A percentile compares a stretch with the other conserved stretches of the same genome.
phyloP scores from a whole-genome alignment of 2,329 filamentous ascomycete genomes.

The Drechslerella stenobrocha region DNA sequence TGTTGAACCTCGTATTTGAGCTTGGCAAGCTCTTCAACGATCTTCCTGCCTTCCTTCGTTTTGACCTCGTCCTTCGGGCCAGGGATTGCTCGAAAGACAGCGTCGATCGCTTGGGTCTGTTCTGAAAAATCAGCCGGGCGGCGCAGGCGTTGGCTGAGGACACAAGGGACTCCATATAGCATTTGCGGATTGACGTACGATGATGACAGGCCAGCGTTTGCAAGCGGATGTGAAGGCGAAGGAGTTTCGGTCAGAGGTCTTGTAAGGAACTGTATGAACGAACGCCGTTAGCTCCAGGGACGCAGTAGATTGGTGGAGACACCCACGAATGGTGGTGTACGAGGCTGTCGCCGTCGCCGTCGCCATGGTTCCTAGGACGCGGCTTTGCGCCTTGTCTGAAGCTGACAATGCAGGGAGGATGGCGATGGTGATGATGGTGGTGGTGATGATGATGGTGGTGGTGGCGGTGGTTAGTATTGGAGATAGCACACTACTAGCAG shows the following conservation, averaged over 20 bases:
- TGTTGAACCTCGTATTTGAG: conserved; percentile 97
- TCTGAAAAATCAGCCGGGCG: conserved; percentile 9
- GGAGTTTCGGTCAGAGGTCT: conserved; percentile 78
- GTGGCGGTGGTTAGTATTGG: not conserved
- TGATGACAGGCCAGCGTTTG: conserved; percentile 89
- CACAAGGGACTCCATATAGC: conserved; percentile 1
- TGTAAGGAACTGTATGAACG: conserved; percentile 67
- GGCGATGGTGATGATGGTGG: not conserved
- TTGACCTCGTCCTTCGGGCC: conserved; percentile 66
- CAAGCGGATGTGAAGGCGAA: conserved; percentile 84
- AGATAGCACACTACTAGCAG: too few relatives aligned
- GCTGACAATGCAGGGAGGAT: not conserved
- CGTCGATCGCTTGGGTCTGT: conserved; percentile 89
- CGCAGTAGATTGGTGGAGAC: not conserved
- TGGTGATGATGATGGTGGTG: conserved; percentile 10
- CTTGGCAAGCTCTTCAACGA: conserved; percentile 74
- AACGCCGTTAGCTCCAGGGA: conserved; percentile 20
- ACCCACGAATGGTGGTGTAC: not conserved
- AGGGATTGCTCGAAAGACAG: conserved; percentile 76
- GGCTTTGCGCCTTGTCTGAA: not conserved
- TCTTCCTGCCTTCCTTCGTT: conserved; percentile 78
- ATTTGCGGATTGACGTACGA: conserved; percentile 65
- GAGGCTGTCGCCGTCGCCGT: not conserved
- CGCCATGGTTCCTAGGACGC: conserved; percentile 1
- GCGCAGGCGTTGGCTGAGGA: not conserved